Base-by-base conservation (phyloP, 768 basidiomycete species). In the Lentinula raphanica region DNA sequence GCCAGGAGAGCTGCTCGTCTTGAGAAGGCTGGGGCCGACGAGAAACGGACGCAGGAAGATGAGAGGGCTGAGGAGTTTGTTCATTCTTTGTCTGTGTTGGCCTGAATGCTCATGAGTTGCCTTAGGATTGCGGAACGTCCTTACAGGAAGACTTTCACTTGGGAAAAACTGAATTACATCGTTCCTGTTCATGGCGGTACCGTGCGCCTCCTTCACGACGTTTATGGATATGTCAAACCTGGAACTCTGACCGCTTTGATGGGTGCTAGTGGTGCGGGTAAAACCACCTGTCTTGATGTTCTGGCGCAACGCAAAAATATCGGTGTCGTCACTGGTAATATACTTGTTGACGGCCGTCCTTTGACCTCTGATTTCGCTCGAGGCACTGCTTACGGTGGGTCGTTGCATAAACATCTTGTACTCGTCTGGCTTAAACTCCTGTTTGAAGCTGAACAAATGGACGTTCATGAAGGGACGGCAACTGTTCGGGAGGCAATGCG, bases 181-280 rank as follows among this genome's bases (percentile, higher is more conserved):
- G 87, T 93, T 0, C 90, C 88, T 1, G 80, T 86, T 0, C 76
- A 82, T 0, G 79, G 79, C 25, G 88, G 87, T 7, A 76, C 75
- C 13, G 76, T 72, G 6, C 78, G 82, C 42, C 75, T 94, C 9
- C 79, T 94, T 38, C 83, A 92, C 64, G 84, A 91, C 61, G 83
- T 94, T 17, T 80, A 77, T 61, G 92, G 92, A 0, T 93, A 85
- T 65, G 88, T 92, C 42, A 87, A 87, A 63, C 93, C 93, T 9
- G 93, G 92, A 2, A 91, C 86, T n/a, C 69, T 94, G 60, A 93
- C 92, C 0, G 93, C 92, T 1, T 77, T 95, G 9, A 92, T 95
- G 91, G 51, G 51, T 53, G 87, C 87, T 13, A 87, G 85, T 59
- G 90, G 90, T 46, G 71, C 61, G 81, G 88, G 83, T 62, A 90